phyloP scores from a whole-genome alignment of 1,139 yeast genomes.

The Waltiozyma sp. region DNA sequence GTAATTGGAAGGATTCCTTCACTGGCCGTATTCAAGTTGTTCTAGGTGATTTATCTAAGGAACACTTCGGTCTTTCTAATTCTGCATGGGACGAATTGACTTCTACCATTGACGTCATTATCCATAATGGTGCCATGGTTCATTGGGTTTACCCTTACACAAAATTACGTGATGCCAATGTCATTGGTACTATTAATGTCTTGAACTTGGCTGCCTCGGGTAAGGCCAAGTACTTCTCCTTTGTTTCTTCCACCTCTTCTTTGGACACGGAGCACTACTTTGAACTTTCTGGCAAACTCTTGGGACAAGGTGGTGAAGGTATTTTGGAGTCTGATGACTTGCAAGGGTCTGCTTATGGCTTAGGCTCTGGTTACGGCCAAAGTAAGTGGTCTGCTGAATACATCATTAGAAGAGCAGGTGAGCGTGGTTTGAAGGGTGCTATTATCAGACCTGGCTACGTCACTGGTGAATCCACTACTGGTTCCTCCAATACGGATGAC shows the following conservation, averaged over 20 bases:
- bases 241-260: constrained; percentile 92
- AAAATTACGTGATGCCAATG: constrained; percentile 87
- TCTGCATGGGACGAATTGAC: constrained; percentile 48
- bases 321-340: constrained; percentile 74
- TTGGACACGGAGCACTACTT: constrained; percentile 78
- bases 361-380: constrained; percentile 93
- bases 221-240: constrained; percentile 75
- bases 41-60: constrained; percentile 68
- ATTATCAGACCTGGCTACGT: constrained; percentile 95
- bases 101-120: constrained; percentile 60
- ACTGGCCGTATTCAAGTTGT: constrained; percentile 53
- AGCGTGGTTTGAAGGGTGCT: constrained; percentile 75
- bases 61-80: constrained; percentile 59
- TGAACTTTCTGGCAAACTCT: constrained; percentile 59
- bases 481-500: constrained; percentile 92
- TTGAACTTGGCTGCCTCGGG: constrained; percentile 69
- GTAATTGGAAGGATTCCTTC: constrained; percentile 69
- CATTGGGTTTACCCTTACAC: constrained; percentile 98
- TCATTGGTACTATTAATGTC: constrained; percentile 75
- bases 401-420: constrained; percentile 78
- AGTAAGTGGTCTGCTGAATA: constrained; percentile 96
- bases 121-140: constrained; percentile 96
- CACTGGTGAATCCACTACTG: constrained; percentile 74
- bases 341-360: constrained; percentile 67
- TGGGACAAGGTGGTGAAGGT: constrained; percentile 58